Percentiles rank a stretch among this genome's conserved stretches.
These are phyloP conservation scores for Teratosphaeria viscida DNA, from an alignment of 2,329 filamentous ascomycete genomes.

Conservation along the genomic window DNA sequence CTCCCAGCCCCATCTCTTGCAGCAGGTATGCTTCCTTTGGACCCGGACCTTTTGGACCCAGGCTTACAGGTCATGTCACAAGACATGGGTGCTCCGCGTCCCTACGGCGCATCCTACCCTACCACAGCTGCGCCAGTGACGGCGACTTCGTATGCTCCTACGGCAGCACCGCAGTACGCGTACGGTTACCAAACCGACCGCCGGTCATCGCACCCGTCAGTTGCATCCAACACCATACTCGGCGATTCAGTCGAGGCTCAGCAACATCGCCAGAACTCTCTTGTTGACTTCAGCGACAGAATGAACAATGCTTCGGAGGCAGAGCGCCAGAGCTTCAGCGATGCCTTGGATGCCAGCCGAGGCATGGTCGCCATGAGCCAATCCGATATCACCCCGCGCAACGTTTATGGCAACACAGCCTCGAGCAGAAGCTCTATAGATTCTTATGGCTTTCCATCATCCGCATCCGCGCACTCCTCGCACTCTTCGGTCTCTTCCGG, in stretches of 20 bases:
- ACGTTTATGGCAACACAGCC: slow-evolving; percentile 65
- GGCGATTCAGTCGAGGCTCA: slow-evolving; percentile 35
- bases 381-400: slow-evolving; percentile 67
- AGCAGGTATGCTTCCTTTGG: slow-evolving; percentile 54
- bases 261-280: slow-evolving; percentile 47
- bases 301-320: slow-evolving; percentile 46
- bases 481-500: slow-evolving; percentile 83
- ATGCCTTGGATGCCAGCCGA: slow-evolving; percentile 83
- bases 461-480: slow-evolving; percentile 51
- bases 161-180: slow-evolving; percentile 61
- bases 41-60: slow-evolving; percentile 47
- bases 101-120: slow-evolving; percentile 60
- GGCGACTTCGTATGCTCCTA: slow-evolving; percentile 57
- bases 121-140: slow-evolving; percentile 57
- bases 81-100: slow-evolving; percentile 62
- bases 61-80: slow-evolving; percentile 54
- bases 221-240: slow-evolving; percentile 45
- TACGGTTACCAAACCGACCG: slow-evolving; percentile 49
- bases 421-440: slow-evolving; percentile 62
- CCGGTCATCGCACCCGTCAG: slow-evolving; percentile 79
- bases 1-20: slow-evolving; percentile 64
- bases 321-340: slow-evolving; percentile 63
- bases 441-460: slow-evolving; percentile 82
- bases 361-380: slow-evolving; percentile 95
- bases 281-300: slow-evolving; percentile 53